These are phyloP conservation scores for Brassica nigra DNA, from an alignment of 345 rosid species.

Conservation along the genomic window DNA sequence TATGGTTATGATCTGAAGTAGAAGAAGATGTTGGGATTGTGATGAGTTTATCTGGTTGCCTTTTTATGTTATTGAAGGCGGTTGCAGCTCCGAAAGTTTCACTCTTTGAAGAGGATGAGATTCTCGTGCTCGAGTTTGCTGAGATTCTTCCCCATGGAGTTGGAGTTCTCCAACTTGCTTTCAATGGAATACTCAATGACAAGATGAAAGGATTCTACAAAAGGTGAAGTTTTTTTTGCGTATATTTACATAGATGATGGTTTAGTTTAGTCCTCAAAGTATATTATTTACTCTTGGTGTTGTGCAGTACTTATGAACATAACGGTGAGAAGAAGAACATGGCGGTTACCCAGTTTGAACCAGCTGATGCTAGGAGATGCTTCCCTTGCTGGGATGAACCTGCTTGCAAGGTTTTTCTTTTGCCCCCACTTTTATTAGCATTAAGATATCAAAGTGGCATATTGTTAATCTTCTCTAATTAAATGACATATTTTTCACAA, in stretches of 20 bases:
- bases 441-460: neutral
- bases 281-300: conserved; percentile 21
- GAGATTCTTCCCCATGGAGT: conserved; percentile 64
- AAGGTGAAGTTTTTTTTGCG: conserved; percentile 46
- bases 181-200: conserved; percentile 72
- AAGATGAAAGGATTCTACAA: conserved; percentile 92
- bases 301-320: conserved; percentile 64
- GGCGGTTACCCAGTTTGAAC: conserved; percentile 99
- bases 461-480: too few relatives aligned
- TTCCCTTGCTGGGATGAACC: conserved; percentile 99
- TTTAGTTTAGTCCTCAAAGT: neutral
- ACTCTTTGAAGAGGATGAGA: conserved; percentile 67
- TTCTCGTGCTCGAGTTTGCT: conserved; percentile 72
- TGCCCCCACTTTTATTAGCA: neutral
- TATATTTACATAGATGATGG: neutral
- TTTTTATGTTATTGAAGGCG: conserved; percentile 44
- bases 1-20: neutral
- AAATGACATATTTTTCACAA: neutral
- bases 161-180: conserved; percentile 63
- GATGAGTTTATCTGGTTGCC: neutral
- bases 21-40: neutral
- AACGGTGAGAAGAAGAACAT: conserved; percentile 92
- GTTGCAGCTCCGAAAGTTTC: conserved; percentile 56
- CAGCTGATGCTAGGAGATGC: conserved; percentile 93
- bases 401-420: conserved; percentile 73